Percentiles rank a stretch among this genome's conserved stretches.
These are phyloP conservation scores for Hyparrhenia diplandra DNA, from an alignment of 176 grass and related monocot genomes.

Conservation along the genomic window DNA sequence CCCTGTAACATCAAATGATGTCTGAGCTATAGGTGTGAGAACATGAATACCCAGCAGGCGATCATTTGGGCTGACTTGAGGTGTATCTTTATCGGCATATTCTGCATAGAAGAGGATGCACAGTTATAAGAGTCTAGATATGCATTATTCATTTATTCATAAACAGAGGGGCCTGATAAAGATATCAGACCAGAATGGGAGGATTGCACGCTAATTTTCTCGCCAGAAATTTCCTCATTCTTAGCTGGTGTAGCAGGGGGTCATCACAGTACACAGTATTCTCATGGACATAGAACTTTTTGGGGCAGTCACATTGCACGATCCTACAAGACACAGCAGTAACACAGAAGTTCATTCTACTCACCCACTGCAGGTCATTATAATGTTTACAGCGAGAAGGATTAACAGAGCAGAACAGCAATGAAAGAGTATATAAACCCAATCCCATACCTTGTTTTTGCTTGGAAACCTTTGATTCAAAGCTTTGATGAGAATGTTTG, in stretches of 20 bases:
- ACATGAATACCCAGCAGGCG: conserved; percentile 23
- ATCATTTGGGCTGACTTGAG: conserved; percentile 31
- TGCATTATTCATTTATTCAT: neutral
- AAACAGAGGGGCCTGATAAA: conserved; percentile 17
- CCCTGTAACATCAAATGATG: conserved; percentile 40
- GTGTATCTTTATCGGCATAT: conserved; percentile 20
- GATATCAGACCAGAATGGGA: conserved; percentile 45
- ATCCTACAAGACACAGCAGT: conserved; percentile 48
- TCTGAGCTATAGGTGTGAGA: conserved; percentile 52
- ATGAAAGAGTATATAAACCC: neutral
- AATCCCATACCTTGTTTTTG: conserved; percentile 7
- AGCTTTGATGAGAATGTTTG: conserved; percentile 28
- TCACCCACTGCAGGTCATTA: conserved; percentile 2
- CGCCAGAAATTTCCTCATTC: conserved; percentile 20
- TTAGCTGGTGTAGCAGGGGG: conserved; percentile 32
- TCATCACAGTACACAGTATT: conserved; percentile 16
- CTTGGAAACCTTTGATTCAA: conserved; percentile 25
- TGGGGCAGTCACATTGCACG: conserved; percentile 7
- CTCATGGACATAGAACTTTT: conserved; percentile 38
- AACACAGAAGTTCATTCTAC: conserved; percentile 25
- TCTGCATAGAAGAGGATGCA: conserved; percentile 28
- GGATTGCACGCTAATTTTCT: conserved; percentile 34
- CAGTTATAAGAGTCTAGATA: conserved; percentile 28
- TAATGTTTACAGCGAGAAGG: conserved; percentile 18
- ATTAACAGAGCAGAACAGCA: neutral